Percentiles rank a stretch among this genome's conserved stretches.
These are phyloP conservation scores for Candida jianshihensis DNA, from an alignment of 805 yeast genomes.

Conservation along the genomic window DNA sequence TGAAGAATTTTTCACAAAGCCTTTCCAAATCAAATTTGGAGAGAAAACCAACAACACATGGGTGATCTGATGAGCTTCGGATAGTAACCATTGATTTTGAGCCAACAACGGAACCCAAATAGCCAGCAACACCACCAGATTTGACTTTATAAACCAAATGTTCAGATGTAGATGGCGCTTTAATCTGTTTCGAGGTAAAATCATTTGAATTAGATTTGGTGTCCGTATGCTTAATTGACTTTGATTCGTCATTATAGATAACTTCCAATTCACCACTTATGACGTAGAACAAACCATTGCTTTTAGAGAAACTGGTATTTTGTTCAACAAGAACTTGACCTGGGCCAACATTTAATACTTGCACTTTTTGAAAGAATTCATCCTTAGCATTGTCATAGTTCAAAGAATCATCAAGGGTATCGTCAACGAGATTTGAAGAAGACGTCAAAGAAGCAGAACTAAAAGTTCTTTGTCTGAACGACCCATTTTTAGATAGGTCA, in stretches of 20 bases:
- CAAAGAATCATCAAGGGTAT: constrained; percentile 17
- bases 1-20: constrained; percentile 68
- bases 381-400: constrained; percentile 46
- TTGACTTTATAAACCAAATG: constrained; percentile 49
- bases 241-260: constrained; percentile 31
- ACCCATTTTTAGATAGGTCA: not conserved
- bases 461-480: constrained; percentile 7
- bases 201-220: not conserved
- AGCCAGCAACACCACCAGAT: constrained; percentile 85
- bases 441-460: constrained; percentile 18
- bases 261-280: constrained; percentile 75
- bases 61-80: constrained; percentile 43
- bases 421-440: constrained; percentile 18
- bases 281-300: constrained; percentile 74
- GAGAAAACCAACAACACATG: constrained; percentile 62
- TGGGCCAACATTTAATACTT: constrained; percentile 44
- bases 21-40: constrained; percentile 56
- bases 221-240: not conserved
- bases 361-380: constrained; percentile 54
- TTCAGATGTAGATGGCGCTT: constrained; percentile 21
- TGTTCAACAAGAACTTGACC: constrained; percentile 56
- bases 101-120: constrained; percentile 73
- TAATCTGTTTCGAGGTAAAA: too few species aligned
- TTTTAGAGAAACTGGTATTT: constrained; percentile 36
- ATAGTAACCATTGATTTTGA: constrained; percentile 71